phyloP scores from a whole-genome alignment of 257 asterid genomes.

The Nicotiana paniculata region DNA sequence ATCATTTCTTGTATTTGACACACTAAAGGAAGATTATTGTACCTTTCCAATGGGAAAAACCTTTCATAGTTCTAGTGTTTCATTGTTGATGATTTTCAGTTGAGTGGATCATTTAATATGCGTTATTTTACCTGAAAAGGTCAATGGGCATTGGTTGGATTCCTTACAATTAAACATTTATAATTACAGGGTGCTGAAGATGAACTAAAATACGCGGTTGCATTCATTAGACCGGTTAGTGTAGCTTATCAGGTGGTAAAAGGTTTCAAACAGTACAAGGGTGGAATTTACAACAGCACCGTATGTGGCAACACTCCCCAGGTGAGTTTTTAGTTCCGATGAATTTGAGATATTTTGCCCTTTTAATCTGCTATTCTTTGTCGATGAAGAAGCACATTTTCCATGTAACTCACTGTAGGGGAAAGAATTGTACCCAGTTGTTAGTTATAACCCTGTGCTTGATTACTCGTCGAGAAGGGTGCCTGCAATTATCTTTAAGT shows the following conservation, averaged over 20 bases:
- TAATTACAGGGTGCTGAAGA: slow-evolving; percentile 66
- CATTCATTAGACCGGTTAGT: slow-evolving; percentile 67
- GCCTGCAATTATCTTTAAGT: not conserved
- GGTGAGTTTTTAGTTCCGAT: slow-evolving; percentile 31
- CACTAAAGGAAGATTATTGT: not conserved
- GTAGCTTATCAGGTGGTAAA: slow-evolving; percentile 72
- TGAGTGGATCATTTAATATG: not conserved
- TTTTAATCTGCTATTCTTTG: too few species aligned
- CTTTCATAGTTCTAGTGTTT: not conserved
- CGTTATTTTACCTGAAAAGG: not conserved
- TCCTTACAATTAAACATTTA: slow-evolving; percentile 4
- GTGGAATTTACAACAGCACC: slow-evolving; percentile 67
- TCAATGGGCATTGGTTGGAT: not conserved
- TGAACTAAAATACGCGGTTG: slow-evolving; percentile 85
- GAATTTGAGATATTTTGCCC: too few species aligned
- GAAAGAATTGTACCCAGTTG: too few species aligned
- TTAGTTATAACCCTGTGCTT: not conserved
- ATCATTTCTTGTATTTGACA: not conserved
- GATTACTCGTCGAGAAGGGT: too few species aligned
- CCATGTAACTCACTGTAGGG: too few species aligned
- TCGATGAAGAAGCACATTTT: too few species aligned
- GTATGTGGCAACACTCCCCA: slow-evolving; percentile 56
- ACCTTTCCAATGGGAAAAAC: not conserved
- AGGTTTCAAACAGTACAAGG: slow-evolving; percentile 43
- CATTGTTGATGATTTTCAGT: not conserved